Evolutionary conservation across 345 rosid genomes (phyloP), one percentile per base, ranked within the genome.

Genomic region (Eucalyptus camaldulensis): DNA sequence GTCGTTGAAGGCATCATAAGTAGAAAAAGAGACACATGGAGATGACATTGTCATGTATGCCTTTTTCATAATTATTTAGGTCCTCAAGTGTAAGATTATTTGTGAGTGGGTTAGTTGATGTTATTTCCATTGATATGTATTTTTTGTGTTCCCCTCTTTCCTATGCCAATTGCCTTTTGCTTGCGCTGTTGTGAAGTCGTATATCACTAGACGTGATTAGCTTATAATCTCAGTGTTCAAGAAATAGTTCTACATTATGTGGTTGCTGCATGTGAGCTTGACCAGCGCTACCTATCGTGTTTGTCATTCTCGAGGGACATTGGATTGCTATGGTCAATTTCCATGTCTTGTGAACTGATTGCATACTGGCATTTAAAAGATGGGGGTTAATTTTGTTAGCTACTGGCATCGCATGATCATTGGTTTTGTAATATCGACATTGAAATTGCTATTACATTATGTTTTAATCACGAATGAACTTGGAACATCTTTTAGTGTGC

Each of bases 1-100:
- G 93, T 44, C 89, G 90, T 90, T 87, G 86, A 91, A 93, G 90
- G 90, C 94, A 92, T 94, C 90, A 72, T 93, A 89, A 86, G 88
- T 89, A 67, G 88, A 90, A 91, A 91, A 89, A 91, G 90, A 67
- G 90, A 80, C 86, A 47, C 87, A 51, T 88, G 80, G 92, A 49
- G 90, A 43, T 90, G 83, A 88, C 85, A 86, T 91, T 83, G 31
- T 89, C 85, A 62, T 88, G 88, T 91, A 16, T 87, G 87, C 88
- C 80, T 89, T 60, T 60, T 86, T 62, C 5, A 87, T 89, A n/a
- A 90, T 88, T 88, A 50, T 81, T 86, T 87, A 90, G 91, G 91
- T 87, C 65, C 65, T 40, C 88, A 58, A 49, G 65, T 69, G 58
- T 56, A 49, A 86, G 60, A 72, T 37, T 67, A 54, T 50, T n/a